These are phyloP conservation scores for Coriolopsis trogii DNA, from an alignment of 1,284 basidiomycete species.

Conservation along the genomic window DNA sequence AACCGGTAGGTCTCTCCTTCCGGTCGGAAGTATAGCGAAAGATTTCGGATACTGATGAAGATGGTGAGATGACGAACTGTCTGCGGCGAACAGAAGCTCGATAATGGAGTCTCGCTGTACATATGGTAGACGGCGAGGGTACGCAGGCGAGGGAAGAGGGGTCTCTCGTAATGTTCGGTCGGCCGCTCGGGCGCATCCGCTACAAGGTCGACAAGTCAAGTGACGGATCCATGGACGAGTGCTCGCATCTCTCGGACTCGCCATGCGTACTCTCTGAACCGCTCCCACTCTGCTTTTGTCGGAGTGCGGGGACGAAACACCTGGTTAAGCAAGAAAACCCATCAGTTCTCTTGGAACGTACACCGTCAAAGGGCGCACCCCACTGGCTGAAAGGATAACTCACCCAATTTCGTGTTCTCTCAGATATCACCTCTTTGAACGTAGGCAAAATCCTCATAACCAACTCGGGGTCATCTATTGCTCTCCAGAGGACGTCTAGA, in stretches of 20 bases:
- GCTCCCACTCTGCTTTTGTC: neutral
- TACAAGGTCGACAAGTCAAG: too few relatives aligned
- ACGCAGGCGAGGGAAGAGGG: neutral
- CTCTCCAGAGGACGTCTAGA: neutral
- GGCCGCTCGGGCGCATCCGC: too few relatives aligned
- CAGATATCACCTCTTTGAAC: too few relatives aligned
- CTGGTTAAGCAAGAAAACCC: too few relatives aligned
- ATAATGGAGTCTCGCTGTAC: neutral
- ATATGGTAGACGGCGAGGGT: neutral
- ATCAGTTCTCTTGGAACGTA: too few relatives aligned
- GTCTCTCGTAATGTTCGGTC: too few relatives aligned
- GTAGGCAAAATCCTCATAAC: neutral
- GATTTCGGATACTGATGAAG: too few relatives aligned
- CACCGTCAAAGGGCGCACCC: too few relatives aligned
- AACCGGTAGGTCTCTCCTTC: too few relatives aligned
- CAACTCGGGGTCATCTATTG: neutral
- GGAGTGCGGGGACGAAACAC: too few relatives aligned
- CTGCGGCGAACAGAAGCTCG: neutral
- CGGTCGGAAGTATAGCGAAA: too few relatives aligned
- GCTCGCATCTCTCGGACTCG: slow-evolving; percentile 28
- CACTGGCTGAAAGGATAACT: neutral
- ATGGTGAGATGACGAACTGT: neutral
- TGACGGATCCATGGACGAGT: too few relatives aligned
- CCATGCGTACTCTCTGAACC: neutral
- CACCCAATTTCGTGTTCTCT: neutral